A percentile compares a stretch with the other conserved stretches of the same genome.
Evolutionary conservation across 805 yeast genomes (phyloP).

Genomic region (Kazachstania bromeliacearum): DNA sequence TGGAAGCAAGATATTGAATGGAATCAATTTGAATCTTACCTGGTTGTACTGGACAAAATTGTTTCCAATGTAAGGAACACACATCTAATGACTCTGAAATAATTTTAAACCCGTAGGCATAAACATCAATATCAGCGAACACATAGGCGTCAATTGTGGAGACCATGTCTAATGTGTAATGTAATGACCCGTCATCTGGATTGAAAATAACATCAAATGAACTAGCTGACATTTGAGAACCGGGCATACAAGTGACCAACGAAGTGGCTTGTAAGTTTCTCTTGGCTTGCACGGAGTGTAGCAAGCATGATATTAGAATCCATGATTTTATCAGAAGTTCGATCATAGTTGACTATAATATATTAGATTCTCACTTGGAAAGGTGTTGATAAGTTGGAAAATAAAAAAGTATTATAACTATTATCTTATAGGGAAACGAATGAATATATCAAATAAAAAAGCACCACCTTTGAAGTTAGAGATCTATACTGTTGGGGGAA

Average conservation of each 20-base stretch:
- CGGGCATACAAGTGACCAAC: slow-evolving; percentile 77
- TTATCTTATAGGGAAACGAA: no score
- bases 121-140: slow-evolving; percentile 63
- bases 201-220: slow-evolving; percentile 67
- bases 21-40: slow-evolving; percentile 74
- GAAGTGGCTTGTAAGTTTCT: slow-evolving; percentile 54
- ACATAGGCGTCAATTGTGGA: slow-evolving; percentile 62
- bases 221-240: slow-evolving; percentile 63
- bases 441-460: no score
- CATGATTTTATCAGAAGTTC: slow-evolving; percentile 3
- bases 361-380: no score
- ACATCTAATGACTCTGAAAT: slow-evolving; percentile 50
- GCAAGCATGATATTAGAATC: not conserved
- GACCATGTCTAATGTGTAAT: slow-evolving; percentile 59
- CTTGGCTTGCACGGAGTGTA: slow-evolving; percentile 10
- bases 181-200: slow-evolving; percentile 60
- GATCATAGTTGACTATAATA: not conserved
- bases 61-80: slow-evolving; percentile 63
- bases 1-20: slow-evolving; percentile 45
- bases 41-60: slow-evolving; percentile 83
- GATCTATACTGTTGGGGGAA: no score
- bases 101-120: slow-evolving; percentile 78
- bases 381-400: no score
- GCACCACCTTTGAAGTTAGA: no score
- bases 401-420: no score